These are phyloP conservation scores for Raffaelea albimanens DNA, from an alignment of 2,329 filamentous ascomycete species.

Conservation along the genomic window DNA sequence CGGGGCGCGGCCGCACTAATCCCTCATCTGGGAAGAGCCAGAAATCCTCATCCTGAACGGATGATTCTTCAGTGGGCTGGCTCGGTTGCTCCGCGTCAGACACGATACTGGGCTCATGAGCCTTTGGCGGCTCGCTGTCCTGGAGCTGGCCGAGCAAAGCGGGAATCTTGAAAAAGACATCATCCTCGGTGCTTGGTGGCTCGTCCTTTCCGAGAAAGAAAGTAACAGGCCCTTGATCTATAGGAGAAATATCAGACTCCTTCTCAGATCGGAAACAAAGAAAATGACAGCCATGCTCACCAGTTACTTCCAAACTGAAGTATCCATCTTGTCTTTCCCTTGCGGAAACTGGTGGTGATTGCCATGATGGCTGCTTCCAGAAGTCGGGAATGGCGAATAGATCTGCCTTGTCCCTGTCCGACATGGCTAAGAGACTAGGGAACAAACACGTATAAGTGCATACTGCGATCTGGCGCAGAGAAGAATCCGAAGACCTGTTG, in stretches of 20 bases:
- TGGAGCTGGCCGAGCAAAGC: constrained; percentile 14
- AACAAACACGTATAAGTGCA: not conserved
- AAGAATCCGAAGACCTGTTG: no score
- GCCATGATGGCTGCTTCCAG: constrained; percentile 44
- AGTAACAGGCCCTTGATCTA: constrained; percentile 1
- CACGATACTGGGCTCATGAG: no score
- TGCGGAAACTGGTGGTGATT: constrained; percentile 14
- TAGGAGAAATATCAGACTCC: not conserved
- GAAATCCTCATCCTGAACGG: constrained; percentile 22
- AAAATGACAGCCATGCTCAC: no score
- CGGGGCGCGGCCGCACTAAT: constrained; percentile 18
- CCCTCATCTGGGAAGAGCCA: constrained; percentile 36
- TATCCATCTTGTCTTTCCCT: constrained; percentile 19
- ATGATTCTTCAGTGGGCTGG: no score
- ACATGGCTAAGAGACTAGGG: constrained; percentile 5
- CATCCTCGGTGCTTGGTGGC: not conserved
- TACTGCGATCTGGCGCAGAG: not conserved
- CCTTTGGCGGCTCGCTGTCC: not conserved
- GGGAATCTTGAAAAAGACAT: constrained; percentile 36
- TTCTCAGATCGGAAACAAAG: no score
- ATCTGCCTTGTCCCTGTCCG: constrained; percentile 29
- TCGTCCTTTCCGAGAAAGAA: constrained; percentile 12
- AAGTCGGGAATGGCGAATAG: constrained; percentile 57
- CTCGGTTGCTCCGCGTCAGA: no score
- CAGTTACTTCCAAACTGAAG: constrained; percentile 31